Evolutionary conservation across 2,329 filamentous ascomycete genomes (phyloP), one percentile per base, ranked within the genome.

Genomic region (Rhexocercosporidium sp.): DNA sequence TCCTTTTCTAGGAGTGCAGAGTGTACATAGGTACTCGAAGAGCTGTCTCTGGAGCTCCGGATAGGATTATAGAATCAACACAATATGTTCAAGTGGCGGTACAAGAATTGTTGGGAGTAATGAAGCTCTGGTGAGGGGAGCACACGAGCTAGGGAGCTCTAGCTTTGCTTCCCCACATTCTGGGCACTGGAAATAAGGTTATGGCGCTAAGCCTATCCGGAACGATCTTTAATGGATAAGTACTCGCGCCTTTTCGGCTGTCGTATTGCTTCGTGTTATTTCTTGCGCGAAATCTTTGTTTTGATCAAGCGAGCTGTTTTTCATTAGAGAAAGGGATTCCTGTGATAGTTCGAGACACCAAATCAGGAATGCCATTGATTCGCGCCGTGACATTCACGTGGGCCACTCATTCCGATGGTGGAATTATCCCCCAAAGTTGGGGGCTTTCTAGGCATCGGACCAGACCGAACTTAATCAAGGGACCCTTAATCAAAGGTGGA

Each of bases 121-220:
- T 39, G 31, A 25, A 57, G 34, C 34, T 57, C 31, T 20, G 34
- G 20, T 37, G 54, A 57, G 54, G 54, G 31, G 54, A 39, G 20
- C 54, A 53, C 54, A 25, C 54, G 34, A 57, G 54, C 54, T 57
- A 57, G 54, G 34, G 20, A 57, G 54, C 54, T 39, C 54, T 57
- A 39, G 54, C 54, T 25, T 41, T 41, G 22, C 31, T 57, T 57
- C 54, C 54, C 54, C 54, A 57, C 29, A 57, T 2, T 57, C 54
- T 57, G 34, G 54, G 34, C 54, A 37, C 16, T 25, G 12, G 34
- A 57, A 57, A 41, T 39, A 57, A 57, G 54, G 34, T 57, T 57
- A 22, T 9, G 3, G n/a, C 54, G 34, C 54, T 57, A 57, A 39
- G 31, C 54, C n/a, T 22, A 57, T 57, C 20, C 18, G 54, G 54